Conservation (phyloP, 1,284 basidiomycete species). For the Trichosporon faecale region DNA sequence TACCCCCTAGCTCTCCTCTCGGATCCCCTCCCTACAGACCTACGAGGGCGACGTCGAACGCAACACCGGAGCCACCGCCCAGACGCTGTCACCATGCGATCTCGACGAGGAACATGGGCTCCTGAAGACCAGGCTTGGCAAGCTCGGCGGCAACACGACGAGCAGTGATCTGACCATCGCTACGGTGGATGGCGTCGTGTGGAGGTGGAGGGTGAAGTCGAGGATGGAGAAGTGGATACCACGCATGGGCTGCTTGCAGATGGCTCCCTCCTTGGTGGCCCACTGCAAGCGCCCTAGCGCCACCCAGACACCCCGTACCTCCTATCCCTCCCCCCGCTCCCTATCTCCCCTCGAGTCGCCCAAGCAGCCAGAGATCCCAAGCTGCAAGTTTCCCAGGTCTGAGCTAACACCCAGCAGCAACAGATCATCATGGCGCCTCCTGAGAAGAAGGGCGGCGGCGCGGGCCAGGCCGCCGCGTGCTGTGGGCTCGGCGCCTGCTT, state of each 20-base stretch:
- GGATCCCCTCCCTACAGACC: too few relatives aligned
- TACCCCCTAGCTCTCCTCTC: neutral
- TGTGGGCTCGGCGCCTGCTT: constrained; percentile 10
- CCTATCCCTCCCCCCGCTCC: neutral
- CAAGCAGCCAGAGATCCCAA: neutral
- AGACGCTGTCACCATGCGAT: constrained; percentile 97
- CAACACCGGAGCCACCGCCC: too few relatives aligned
- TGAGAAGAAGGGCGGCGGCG: constrained; percentile 9
- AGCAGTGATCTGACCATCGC: constrained; percentile 97
- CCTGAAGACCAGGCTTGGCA: constrained; percentile 86
- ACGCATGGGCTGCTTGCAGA: constrained; percentile 97
- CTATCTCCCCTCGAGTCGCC: neutral
- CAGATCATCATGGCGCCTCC: constrained; percentile 9
- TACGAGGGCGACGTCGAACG: too few relatives aligned
- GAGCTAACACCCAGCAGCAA: constrained; percentile 12
- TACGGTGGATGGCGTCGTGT: constrained; percentile 99
- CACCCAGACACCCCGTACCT: too few relatives aligned
- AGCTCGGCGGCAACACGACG: constrained; percentile 95
- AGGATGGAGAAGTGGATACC: constrained; percentile 71
- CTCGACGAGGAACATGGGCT: constrained; percentile 98
- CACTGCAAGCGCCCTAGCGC: too few relatives aligned
- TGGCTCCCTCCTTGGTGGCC: constrained; percentile 98
- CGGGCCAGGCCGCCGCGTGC: constrained; percentile 12
- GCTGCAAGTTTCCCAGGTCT: too few relatives aligned
- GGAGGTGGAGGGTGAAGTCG: constrained; percentile 28